phyloP scores from a whole-genome alignment of 1,139 yeast species.

The Debaryomyces singareniensis region DNA sequence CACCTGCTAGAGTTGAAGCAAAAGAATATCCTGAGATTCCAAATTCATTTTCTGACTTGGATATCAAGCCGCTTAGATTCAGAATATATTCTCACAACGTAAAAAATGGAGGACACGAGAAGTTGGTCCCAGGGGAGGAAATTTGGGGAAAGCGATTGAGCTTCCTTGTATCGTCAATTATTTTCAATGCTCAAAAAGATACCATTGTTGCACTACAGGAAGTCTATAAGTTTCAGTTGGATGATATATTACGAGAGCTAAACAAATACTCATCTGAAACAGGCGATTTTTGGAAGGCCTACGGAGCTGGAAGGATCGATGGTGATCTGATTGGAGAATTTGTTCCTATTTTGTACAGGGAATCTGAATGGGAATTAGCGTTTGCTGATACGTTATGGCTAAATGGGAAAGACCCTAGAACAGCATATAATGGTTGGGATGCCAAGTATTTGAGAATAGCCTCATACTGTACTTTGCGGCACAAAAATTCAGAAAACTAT shows the following conservation, averaged over 20 bases:
- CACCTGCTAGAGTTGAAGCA: slow-evolving; percentile 13
- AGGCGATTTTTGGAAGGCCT: slow-evolving; percentile 25
- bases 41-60: slow-evolving; percentile 7
- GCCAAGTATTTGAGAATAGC: slow-evolving; percentile 44
- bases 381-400: slow-evolving; percentile 30
- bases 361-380: slow-evolving; percentile 26
- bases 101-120: slow-evolving; percentile 27
- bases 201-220: slow-evolving; percentile 32
- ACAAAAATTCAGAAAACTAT: slow-evolving; percentile 17
- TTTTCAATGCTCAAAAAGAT: slow-evolving; percentile 17
- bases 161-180: slow-evolving; percentile 22
- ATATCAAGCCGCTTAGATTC: slow-evolving; percentile 16
- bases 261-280: slow-evolving; percentile 16
- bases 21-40: slow-evolving; percentile 13
- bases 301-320: slow-evolving; percentile 30
- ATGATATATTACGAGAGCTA: slow-evolving; percentile 23
- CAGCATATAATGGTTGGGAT: slow-evolving; percentile 46
- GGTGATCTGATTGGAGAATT: slow-evolving; percentile 27
- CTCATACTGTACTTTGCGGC: slow-evolving; percentile 37
- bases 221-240: slow-evolving; percentile 27
- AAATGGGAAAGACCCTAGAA: slow-evolving; percentile 21
- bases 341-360: slow-evolving; percentile 26
- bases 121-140: slow-evolving; percentile 23
- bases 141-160: slow-evolving; percentile 22
- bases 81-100: slow-evolving; percentile 35